Conservation (phyloP, 2,329 filamentous ascomycete species). For the Calycina herbarum region DNA sequence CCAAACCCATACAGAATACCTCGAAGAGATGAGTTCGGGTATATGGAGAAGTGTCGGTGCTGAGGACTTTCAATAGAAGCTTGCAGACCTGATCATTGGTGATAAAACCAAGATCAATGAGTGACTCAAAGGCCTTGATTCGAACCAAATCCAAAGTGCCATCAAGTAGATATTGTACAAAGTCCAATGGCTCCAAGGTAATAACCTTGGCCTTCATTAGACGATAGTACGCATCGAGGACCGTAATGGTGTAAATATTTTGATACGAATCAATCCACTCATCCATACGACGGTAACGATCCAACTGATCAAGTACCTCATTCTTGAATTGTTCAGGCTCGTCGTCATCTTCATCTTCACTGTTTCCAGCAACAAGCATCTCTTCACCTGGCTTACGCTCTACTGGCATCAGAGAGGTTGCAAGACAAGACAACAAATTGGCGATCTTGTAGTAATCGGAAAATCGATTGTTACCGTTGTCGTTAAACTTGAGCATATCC, state of each 20-base stretch:
- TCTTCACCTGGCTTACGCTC: neutral
- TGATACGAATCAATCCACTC: constrained; percentile 69
- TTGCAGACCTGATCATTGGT: constrained; percentile 55
- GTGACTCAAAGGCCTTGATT: constrained; percentile 64
- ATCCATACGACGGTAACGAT: constrained; percentile 66
- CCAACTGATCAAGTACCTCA: constrained; percentile 61
- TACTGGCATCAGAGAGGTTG: constrained; percentile 55
- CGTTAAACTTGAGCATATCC: constrained; percentile 88
- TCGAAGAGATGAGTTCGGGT: constrained; percentile 61
- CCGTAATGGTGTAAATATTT: constrained; percentile 64
- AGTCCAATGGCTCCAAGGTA: constrained; percentile 52
- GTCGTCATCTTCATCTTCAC: constrained; percentile 44
- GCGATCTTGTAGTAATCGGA: constrained; percentile 91
- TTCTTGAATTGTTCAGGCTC: constrained; percentile 43
- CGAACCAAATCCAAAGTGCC: constrained; percentile 62
- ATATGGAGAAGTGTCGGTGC: constrained; percentile 63
- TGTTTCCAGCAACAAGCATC: constrained; percentile 20
- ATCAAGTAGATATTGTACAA: constrained; percentile 65
- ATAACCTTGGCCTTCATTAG: constrained; percentile 67
- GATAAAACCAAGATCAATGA: constrained; percentile 64
- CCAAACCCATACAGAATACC: constrained; percentile 58
- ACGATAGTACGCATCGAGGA: constrained; percentile 59
- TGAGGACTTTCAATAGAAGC: constrained; percentile 58
- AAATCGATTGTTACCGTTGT: constrained; percentile 85
- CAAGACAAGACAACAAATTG: constrained; percentile 67